Percentiles rank a stretch among this genome's conserved stretches.
These are phyloP conservation scores for Rhizopus sp. DNA, from an alignment of 371 early-diverging fungal species.

Conservation along the genomic window DNA sequence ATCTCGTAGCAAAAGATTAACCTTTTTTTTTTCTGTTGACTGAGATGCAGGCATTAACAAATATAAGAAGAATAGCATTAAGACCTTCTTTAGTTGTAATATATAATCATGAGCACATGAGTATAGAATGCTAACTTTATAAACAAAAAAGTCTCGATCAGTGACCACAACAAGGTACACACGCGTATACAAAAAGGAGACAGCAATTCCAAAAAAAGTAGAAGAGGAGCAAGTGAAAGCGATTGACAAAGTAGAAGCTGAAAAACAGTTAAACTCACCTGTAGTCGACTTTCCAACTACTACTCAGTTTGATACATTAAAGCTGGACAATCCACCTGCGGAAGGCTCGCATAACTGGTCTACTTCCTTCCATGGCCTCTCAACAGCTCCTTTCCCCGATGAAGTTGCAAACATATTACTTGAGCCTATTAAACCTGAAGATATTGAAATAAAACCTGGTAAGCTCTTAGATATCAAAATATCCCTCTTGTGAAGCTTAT, in stretches of 20 bases:
- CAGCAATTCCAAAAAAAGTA: not conserved
- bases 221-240: conserved; percentile 1
- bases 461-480: not conserved
- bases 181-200: conserved; percentile 7
- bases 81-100: conserved; percentile 3
- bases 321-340: not conserved
- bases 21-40: conserved; percentile 1
- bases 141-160: conserved; percentile 5
- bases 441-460: conserved; percentile 94
- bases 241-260: not conserved
- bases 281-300: conserved; percentile 15
- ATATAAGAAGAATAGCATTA: conserved; percentile 8
- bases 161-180: conserved; percentile 19
- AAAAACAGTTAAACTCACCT: not conserved
- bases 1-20: too few relatives aligned
- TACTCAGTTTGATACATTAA: conserved; percentile 20
- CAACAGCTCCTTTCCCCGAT: conserved; percentile 69
- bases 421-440: conserved; percentile 68
- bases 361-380: conserved; percentile 73
- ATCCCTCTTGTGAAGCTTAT: not conserved
- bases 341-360: conserved; percentile 62
- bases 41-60: conserved; percentile 13
- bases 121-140: not conserved
- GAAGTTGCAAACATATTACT: conserved; percentile 74
- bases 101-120: not conserved